Base-by-base conservation (phyloP, 345 rosid genomes). In the Ailanthus altissimus region DNA sequence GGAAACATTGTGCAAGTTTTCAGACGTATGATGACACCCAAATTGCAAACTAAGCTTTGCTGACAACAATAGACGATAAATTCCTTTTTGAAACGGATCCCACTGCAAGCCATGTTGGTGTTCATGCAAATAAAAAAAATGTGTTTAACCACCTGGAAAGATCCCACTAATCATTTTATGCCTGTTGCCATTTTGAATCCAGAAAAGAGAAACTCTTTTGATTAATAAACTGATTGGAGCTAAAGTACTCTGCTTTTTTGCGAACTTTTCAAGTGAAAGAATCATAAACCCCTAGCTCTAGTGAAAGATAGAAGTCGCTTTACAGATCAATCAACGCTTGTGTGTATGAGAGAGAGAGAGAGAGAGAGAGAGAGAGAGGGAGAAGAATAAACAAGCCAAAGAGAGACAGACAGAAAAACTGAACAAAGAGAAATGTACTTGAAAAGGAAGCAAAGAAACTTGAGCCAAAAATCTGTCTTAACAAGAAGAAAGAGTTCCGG, bases 241-340 rank as follows among this genome's bases (percentile, higher is more conserved):
- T 50, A 21, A 64, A 64, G 70, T 36, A 46, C n/a, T 62, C 60
- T 28, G 60, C 70, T 74, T 74, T 73, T 47, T 62, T 57, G 45
- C 57, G 18, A 46, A 38, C 61, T 74, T 63, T 50, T 7, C 36
- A 38, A 53, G 64, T 65, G 72, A 75, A 38, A 64, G 51, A 75
- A 51, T 64, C 42, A 64, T 23, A 53, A 65, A 64, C 71, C 63
- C 64, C 71, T 61, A 49, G 77, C 60, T 26, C 50, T 62, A 49
- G 59, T 57, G 7, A 56, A 36, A 62, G 13, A 21, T 20, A 21
- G 49, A 60, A 50, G 69, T 49, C 70, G 36, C 57, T 74, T 74
- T 74, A 61, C 77, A 62, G 60, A 47, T 49, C 70, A 74, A 74
- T 74, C 47, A 59, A 59, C 43, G 43, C 25, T 20, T 46, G 13